A percentile compares a stretch with the other conserved stretches of the same genome.
These are phyloP conservation scores for Pilasporangium apinafurcum DNA, from an alignment of 352 stramenopile species.

Conservation along the genomic window DNA sequence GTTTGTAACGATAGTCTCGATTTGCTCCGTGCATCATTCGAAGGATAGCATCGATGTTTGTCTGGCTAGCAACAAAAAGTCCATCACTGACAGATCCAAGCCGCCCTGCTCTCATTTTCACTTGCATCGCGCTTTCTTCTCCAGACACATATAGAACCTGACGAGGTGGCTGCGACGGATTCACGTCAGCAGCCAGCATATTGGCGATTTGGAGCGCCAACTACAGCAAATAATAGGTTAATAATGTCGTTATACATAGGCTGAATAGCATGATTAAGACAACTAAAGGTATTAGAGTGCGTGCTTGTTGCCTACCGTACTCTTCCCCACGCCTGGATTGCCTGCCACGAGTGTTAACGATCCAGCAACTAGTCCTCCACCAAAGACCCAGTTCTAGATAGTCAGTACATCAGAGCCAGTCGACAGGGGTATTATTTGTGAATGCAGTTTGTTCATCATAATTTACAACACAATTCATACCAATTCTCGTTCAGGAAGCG, in stretches of 20 bases:
- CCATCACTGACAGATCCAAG: slow-evolving; percentile 62
- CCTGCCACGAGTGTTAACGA: slow-evolving; percentile 94
- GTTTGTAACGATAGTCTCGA: slow-evolving; percentile 20
- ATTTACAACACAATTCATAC: slow-evolving; percentile 7
- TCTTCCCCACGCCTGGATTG: slow-evolving; percentile 93
- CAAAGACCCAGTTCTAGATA: slow-evolving; percentile 91
- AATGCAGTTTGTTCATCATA: not conserved
- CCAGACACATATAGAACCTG: slow-evolving; percentile 94
- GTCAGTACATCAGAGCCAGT: slow-evolving; percentile 35
- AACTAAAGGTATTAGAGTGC: not conserved
- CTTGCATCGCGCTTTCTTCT: slow-evolving; percentile 95
- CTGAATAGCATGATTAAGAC: not conserved
- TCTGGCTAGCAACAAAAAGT: slow-evolving; percentile 81
- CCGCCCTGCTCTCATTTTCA: slow-evolving; percentile 89
- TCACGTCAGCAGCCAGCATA: slow-evolving; percentile 50
- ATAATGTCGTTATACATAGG: not conserved
- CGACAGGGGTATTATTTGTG: slow-evolving; percentile 8
- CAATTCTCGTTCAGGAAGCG: slow-evolving; percentile 68
- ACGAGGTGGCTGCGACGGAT: slow-evolving; percentile 9
- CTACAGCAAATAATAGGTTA: slow-evolving; percentile 9
- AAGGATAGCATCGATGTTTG: slow-evolving; percentile 75
- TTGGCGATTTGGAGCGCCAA: slow-evolving; percentile 93
- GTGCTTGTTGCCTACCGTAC: slow-evolving; percentile 41
- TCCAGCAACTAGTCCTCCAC: slow-evolving; percentile 93
- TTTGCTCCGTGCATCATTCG: too few relatives aligned